A percentile compares a stretch with the other conserved stretches of the same genome.
phyloP scores from a whole-genome alignment of 2,329 filamentous ascomycete species.

The Alternaria ventricosa region DNA sequence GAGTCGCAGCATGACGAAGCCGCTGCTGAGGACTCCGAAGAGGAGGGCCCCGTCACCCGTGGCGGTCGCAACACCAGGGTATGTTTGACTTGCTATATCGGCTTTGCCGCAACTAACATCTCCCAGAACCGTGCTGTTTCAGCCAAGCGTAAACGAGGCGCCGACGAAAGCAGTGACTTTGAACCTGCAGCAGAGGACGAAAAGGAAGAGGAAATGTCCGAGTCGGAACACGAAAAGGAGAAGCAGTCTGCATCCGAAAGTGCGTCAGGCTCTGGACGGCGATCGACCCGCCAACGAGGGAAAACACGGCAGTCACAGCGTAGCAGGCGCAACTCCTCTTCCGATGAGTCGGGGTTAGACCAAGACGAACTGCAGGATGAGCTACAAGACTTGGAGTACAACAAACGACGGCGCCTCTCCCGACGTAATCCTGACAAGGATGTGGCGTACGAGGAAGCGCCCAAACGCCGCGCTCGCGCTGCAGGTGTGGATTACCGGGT shows the following conservation, averaged over 20 bases:
- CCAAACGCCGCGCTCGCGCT: slow-evolving; percentile 69
- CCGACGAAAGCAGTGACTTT: slow-evolving; percentile 68
- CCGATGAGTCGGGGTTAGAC: slow-evolving; percentile 56
- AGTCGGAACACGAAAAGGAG: slow-evolving; percentile 56
- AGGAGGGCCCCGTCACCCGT: slow-evolving; percentile 61
- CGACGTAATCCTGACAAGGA: slow-evolving; percentile 49
- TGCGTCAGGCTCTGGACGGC: slow-evolving; percentile 53
- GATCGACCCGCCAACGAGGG: slow-evolving; percentile 60
- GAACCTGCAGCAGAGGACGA: slow-evolving; percentile 65
- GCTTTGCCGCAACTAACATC: slow-evolving; percentile 22
- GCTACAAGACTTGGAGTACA: slow-evolving; percentile 64
- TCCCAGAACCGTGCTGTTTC: slow-evolving; percentile 38
- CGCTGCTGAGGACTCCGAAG: slow-evolving; percentile 54
- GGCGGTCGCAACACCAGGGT: slow-evolving; percentile 50
- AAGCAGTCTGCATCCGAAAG: slow-evolving; percentile 48
- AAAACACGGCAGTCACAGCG: slow-evolving; percentile 52
- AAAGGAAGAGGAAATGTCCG: slow-evolving; percentile 61
- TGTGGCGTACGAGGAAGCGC: slow-evolving; percentile 61
- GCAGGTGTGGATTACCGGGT: slow-evolving; percentile 82
- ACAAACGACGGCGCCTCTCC: slow-evolving; percentile 49
- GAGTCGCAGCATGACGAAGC: slow-evolving; percentile 50
- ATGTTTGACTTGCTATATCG: slow-evolving; percentile 8
- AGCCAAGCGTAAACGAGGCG: slow-evolving; percentile 48
- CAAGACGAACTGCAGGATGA: slow-evolving; percentile 42
- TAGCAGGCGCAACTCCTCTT: slow-evolving; percentile 56